These are phyloP conservation scores for Neurospora pannonica DNA, from an alignment of 495 filamentous ascomycete species.

Conservation along the genomic window DNA sequence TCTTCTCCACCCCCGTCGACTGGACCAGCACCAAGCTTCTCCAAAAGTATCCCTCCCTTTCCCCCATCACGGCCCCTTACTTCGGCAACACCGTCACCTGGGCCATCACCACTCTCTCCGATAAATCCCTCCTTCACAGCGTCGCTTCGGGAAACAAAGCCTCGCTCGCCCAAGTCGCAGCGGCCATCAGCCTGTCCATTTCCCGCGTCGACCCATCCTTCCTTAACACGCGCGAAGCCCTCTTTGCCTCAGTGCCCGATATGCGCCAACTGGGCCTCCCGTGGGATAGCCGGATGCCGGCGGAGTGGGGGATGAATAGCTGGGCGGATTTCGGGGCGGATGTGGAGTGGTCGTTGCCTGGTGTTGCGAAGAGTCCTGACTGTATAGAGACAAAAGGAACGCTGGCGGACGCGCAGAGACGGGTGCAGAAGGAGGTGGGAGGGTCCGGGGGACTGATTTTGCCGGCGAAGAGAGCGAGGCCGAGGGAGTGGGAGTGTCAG, in stretches of 20 bases:
- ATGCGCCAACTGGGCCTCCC: not conserved
- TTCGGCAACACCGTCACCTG: not conserved
- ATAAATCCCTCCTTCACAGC: not conserved
- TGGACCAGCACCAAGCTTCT: not conserved
- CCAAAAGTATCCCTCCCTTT: not conserved
- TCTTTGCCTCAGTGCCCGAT: not conserved
- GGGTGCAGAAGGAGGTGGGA: not conserved
- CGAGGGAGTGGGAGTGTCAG: not conserved
- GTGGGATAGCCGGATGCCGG: not conserved
- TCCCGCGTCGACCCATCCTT: not conserved
- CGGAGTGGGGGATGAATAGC: not conserved
- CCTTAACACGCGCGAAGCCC: not conserved
- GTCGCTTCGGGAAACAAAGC: not conserved
- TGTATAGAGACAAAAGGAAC: not conserved
- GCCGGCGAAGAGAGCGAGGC: not conserved
- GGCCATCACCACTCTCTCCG: not conserved
- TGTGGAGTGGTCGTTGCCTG: not conserved
- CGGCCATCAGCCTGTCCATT: not conserved
- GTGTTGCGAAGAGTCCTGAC: not conserved
- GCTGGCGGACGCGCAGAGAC: not conserved
- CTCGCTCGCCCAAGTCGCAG: not conserved
- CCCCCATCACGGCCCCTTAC: not conserved
- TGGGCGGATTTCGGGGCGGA: not conserved
- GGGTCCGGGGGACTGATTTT: not conserved
- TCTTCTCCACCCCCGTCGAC: not conserved